These are phyloP conservation scores for Cyathus striatus DNA, from an alignment of 768 basidiomycete genomes.

Conservation along the genomic window DNA sequence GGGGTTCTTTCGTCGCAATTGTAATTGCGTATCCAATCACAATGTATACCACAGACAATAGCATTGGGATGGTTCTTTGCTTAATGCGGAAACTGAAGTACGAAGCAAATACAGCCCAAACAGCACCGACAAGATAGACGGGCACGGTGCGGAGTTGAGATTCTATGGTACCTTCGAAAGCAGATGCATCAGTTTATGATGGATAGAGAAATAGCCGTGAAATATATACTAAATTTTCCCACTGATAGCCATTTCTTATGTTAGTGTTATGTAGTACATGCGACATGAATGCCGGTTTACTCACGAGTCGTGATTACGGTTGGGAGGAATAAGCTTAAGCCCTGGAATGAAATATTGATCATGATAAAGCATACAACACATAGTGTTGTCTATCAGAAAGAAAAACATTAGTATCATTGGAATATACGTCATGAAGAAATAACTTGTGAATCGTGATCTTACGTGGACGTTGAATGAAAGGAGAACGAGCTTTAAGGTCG, in stretches of 20 bases:
- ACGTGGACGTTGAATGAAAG: constrained; percentile 13
- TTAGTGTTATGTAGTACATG: not conserved
- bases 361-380: constrained; percentile 24
- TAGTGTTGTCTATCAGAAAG: constrained; percentile 26
- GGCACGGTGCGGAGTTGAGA: constrained; percentile 46
- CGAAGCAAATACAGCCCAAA: constrained; percentile 30
- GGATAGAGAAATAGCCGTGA: not conserved
- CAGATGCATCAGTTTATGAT: constrained; percentile 1
- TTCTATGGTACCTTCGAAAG: constrained; percentile 36
- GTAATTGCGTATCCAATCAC: constrained; percentile 41
- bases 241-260: constrained; percentile 12
- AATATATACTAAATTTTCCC: constrained; percentile 35
- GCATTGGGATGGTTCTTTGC: constrained; percentile 27
- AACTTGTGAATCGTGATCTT: too few species aligned
- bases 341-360: constrained; percentile 39
- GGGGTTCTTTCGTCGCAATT: constrained; percentile 31
- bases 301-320: constrained; percentile 39
- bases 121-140: constrained; percentile 34
- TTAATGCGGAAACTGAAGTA: constrained; percentile 31
- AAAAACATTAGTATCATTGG: too few species aligned
- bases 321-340: constrained; percentile 39
- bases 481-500: constrained; percentile 7
- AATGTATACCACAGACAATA: constrained; percentile 28
- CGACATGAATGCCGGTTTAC: constrained; percentile 15
- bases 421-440: too few species aligned